Percentiles rank a stretch among this genome's conserved stretches.
phyloP scores from a whole-genome alignment of 768 basidiomycete species.

The Boletus edulis region DNA sequence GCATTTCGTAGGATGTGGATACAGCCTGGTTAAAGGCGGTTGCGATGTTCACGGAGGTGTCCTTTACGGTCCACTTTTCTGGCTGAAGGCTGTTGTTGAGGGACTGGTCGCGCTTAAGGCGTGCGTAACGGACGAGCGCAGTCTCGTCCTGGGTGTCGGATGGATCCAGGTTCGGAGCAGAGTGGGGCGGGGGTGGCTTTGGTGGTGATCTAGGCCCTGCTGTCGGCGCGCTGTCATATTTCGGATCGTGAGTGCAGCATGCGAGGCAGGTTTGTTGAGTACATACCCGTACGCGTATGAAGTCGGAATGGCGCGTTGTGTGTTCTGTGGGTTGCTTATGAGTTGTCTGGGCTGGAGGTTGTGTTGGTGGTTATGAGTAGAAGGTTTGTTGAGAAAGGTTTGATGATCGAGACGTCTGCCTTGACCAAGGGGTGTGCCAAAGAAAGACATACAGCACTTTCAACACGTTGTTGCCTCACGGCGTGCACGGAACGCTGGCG shows the following conservation, averaged over 20 bases:
- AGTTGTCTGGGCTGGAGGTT: conserved; percentile 24
- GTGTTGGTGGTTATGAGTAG: conserved; percentile 29
- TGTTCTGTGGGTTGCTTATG: conserved; percentile 28
- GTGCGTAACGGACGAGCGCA: conserved; percentile 46
- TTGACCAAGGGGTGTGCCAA: conserved; percentile 79
- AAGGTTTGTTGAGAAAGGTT: conserved; percentile 66
- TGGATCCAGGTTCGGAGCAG: conserved; percentile 35
- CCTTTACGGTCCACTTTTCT: conserved; percentile 70
- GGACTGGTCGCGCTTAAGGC: conserved; percentile 43
- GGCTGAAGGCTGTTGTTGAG: conserved; percentile 42
- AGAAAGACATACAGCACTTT: conserved; percentile 71
- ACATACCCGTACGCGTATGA: conserved; percentile 74
- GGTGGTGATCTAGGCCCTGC: conserved; percentile 57
- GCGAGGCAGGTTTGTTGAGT: not conserved
- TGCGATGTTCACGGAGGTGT: conserved; percentile 86
- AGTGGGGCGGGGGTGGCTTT: conserved; percentile 38
- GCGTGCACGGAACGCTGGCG: not conserved
- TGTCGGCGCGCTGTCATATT: conserved; percentile 49
- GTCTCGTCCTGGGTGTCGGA: conserved; percentile 46
- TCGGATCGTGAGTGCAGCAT: conserved; percentile 14
- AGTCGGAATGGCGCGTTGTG: conserved; percentile 44
- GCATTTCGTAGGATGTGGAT: conserved; percentile 39
- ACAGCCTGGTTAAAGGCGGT: conserved; percentile 77
- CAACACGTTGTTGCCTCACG: conserved; percentile 20
- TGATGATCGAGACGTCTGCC: conserved; percentile 82